A percentile compares a stretch with the other conserved stretches of the same genome.
Conservation (phyloP, 2,329 filamentous ascomycete species). For the Ophiostoma australiae region DNA sequence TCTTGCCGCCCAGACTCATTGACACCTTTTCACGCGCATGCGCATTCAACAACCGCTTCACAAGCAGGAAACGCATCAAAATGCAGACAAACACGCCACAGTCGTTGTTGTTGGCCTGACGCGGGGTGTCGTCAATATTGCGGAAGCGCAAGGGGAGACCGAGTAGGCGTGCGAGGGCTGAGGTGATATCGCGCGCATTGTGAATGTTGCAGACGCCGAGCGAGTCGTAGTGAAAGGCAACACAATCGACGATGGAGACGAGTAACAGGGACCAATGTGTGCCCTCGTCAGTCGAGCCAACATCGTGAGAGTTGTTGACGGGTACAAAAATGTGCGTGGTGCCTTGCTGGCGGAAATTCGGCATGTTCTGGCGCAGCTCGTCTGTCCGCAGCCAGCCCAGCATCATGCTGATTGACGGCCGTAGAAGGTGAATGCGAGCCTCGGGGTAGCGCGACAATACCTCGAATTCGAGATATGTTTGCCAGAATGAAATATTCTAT, state of each 20-base stretch:
- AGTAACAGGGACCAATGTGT: slow-evolving; percentile 93
- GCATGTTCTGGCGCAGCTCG: slow-evolving; percentile 45
- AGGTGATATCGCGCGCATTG: slow-evolving; percentile 65
- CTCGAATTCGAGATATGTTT: slow-evolving; percentile 93
- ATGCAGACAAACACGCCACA: slow-evolving; percentile 96
- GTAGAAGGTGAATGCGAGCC: slow-evolving; percentile 82
- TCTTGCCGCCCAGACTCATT: slow-evolving; percentile 86
- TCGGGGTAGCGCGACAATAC: slow-evolving; percentile 73
- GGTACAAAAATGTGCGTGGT: slow-evolving; percentile 94
- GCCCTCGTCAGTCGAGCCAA: slow-evolving; percentile 75
- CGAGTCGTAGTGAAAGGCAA: slow-evolving; percentile 96
- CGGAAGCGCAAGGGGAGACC: slow-evolving; percentile 66
- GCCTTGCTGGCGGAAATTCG: slow-evolving; percentile 59
- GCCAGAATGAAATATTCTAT: slow-evolving; percentile 94
- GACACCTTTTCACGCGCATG: slow-evolving; percentile 80
- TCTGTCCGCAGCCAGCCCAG: slow-evolving; percentile 42
- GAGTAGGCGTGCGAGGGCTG: slow-evolving; percentile 66
- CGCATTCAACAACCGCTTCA: slow-evolving; percentile 74
- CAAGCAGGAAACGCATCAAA: slow-evolving; percentile 86
- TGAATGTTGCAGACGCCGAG: slow-evolving; percentile 68
- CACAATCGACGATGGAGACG: slow-evolving; percentile 79
- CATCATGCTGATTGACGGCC: slow-evolving; percentile 90
- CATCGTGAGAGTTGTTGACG: slow-evolving; percentile 81
- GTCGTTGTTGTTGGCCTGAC: slow-evolving; percentile 88
- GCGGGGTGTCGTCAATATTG: slow-evolving; percentile 76